Evolutionary conservation across 1,284 basidiomycete genomes (phyloP).

Genomic region (Fomes fomentarius): DNA sequence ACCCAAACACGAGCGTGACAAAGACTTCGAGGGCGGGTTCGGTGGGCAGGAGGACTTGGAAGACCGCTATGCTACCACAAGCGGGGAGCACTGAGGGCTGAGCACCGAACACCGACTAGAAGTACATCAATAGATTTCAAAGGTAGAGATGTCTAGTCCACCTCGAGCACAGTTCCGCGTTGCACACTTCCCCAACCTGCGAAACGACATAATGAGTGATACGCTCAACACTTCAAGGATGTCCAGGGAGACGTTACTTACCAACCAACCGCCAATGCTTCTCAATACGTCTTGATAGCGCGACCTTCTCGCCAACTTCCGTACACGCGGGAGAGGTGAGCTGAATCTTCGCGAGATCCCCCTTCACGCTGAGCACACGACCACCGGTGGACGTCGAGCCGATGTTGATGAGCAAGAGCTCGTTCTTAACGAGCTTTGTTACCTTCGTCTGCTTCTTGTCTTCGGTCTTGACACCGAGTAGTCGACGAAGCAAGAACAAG

Average conservation of each 20-base stretch:
- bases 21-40: constrained; percentile 49
- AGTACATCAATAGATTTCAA: not conserved
- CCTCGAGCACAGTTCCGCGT: constrained; percentile 56
- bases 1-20: constrained; percentile 18
- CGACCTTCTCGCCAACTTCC: constrained; percentile 95
- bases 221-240: not conserved
- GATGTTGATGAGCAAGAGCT: constrained; percentile 93
- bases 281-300: constrained; percentile 89
- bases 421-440: constrained; percentile 90
- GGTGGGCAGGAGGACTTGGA: constrained; percentile 53
- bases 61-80: constrained; percentile 52
- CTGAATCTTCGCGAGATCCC: constrained; percentile 91
- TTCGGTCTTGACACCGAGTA: constrained; percentile 98
- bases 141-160: constrained; percentile 39
- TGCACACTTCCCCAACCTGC: constrained; percentile 62
- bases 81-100: constrained; percentile 45
- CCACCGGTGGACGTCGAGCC: constrained; percentile 95
- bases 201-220: not conserved
- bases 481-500: constrained; percentile 89
- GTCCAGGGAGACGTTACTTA: constrained; percentile 39
- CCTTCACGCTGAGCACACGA: constrained; percentile 89
- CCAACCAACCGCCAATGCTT: constrained; percentile 96
- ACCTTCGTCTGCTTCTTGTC: constrained; percentile 99
- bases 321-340: constrained; percentile 92
- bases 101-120: no score